phyloP scores from a whole-genome alignment of 768 basidiomycete genomes.

The Trametes cubensis region DNA sequence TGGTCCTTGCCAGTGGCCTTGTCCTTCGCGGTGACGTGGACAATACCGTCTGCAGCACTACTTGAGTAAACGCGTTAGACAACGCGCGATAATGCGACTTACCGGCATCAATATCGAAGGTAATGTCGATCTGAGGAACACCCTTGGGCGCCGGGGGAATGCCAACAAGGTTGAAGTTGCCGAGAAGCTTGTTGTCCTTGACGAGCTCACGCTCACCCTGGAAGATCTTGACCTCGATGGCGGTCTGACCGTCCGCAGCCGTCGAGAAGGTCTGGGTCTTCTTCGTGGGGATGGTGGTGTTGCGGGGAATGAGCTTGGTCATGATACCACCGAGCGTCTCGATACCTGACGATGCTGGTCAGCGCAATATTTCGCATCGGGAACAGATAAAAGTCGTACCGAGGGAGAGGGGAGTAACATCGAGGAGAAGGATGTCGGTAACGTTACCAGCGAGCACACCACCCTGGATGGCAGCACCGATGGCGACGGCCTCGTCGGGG shows the following conservation, averaged over 20 bases:
- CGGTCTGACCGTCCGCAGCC: slow-evolving; percentile 98
- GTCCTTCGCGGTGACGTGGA: slow-evolving; percentile 95
- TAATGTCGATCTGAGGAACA: slow-evolving; percentile 79
- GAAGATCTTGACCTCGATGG: slow-evolving; percentile 99
- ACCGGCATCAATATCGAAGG: slow-evolving; percentile 98
- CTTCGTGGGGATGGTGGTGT: slow-evolving; percentile 99
- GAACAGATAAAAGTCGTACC: slow-evolving; percentile 49
- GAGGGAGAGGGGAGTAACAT: slow-evolving; percentile 95
- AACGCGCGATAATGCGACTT: no score
- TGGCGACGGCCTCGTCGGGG: slow-evolving; percentile 98
- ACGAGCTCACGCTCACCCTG: slow-evolving; percentile 99
- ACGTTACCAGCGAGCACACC: slow-evolving; percentile 97
- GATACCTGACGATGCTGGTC: slow-evolving; percentile 52
- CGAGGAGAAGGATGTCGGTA: slow-evolving; percentile 91
- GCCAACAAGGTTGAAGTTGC: slow-evolving; percentile 99
- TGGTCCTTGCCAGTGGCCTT: slow-evolving; percentile 90
- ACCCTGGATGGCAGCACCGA: slow-evolving; percentile 97
- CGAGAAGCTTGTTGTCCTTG: slow-evolving; percentile 96
- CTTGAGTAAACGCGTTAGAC: no score
- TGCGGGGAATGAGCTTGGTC: slow-evolving; percentile 97
- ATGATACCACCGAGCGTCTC: slow-evolving; percentile 99
- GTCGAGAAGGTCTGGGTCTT: slow-evolving; percentile 99
- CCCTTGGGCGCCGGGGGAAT: slow-evolving; percentile 84
- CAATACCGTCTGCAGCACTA: slow-evolving; percentile 75
- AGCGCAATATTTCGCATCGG: neutral